Evolutionary conservation across 1,139 yeast species (phyloP), one percentile per base, ranked within the genome.

Genomic region (Candida tetrigidarum): DNA sequence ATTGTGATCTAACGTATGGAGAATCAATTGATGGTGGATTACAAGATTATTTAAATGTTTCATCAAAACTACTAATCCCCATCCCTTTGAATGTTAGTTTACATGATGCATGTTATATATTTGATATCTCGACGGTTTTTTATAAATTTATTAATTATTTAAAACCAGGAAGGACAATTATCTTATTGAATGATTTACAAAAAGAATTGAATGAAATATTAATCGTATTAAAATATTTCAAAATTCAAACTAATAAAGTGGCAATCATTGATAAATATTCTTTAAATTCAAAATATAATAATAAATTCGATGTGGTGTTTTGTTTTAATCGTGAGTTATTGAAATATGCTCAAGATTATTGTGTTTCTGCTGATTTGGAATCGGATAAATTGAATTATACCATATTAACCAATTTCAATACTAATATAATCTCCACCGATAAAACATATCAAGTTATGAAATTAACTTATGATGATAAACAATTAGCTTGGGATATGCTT

Each of bases 11-110:
- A 48, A 62, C 60, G n/a, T 67, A 68, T 51, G 78, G 78, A 1
- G 48, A 50, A 7, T 67, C 67, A 39, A 43, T 72, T 6, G 69
- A 71, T 44, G 78, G 78, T 3, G 78, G 78, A 1, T 52, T 73
- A 19, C 77, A 72, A 48, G 76, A 70, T 41, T 67, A 53, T 47
- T 48, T 73, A 14, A 62, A 62, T 37, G 59, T 72, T 28, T 67
- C 74, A 0, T 49, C 50, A 25, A 53, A 62, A 27, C 52, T 64
- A 6, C 53, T 69, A 33, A 50, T 71, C 3, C 53, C 54, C 16
- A 51, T 71, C 1, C 75, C 76, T 1, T 53, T 51, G 3, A 59
- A 57, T 42, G 58, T 71, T 11, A 66, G 73, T 44, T 54, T 67
- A 18, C 78, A 71, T 50, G 78, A 73, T 50, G 62, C 66, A 26